Evolutionary conservation across 2,329 filamentous ascomycete genomes (phyloP).

Genomic region (Tricladium varicosporioides): DNA sequence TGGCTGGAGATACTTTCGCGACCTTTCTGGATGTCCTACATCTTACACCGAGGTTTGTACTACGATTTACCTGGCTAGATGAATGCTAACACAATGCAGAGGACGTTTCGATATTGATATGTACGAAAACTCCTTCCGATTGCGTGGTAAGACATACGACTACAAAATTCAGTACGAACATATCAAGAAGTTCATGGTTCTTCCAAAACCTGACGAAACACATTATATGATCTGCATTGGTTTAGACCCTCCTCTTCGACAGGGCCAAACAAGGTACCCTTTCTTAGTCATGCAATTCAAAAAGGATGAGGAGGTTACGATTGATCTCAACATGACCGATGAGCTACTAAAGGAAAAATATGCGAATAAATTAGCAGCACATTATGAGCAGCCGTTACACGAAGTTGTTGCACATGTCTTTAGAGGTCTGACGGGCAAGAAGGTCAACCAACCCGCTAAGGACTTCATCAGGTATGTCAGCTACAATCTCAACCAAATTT

Average conservation of each 20-base stretch:
- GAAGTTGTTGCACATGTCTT: slow-evolving; percentile 95
- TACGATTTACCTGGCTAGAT: neutral
- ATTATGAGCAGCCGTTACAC: slow-evolving; percentile 92
- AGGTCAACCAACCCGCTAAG: slow-evolving; percentile 88
- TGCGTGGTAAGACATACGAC: slow-evolving; percentile 98
- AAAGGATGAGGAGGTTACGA: slow-evolving; percentile 92
- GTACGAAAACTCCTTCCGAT: slow-evolving; percentile 95
- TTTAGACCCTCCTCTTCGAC: slow-evolving; percentile 88
- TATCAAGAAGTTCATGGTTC: slow-evolving; percentile 98
- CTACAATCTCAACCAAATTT: neutral
- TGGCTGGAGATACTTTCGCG: slow-evolving; percentile 96
- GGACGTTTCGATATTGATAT: slow-evolving; percentile 99
- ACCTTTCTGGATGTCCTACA: slow-evolving; percentile 96
- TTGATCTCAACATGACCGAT: slow-evolving; percentile 94
- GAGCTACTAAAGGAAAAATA: slow-evolving; percentile 83
- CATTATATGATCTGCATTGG: slow-evolving; percentile 95
- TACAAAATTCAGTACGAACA: slow-evolving; percentile 99
- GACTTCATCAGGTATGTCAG: slow-evolving; percentile 74
- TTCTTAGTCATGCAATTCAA: slow-evolving; percentile 99
- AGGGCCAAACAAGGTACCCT: slow-evolving; percentile 96
- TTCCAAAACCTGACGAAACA: slow-evolving; percentile 97
- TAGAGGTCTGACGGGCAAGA: slow-evolving; percentile 90
- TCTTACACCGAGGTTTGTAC: slow-evolving; percentile 79
- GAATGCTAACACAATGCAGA: slow-evolving; percentile 49
- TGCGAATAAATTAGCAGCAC: slow-evolving; percentile 81